Evolutionary conservation across 768 basidiomycete species (phyloP), one percentile per base, ranked within the genome.

Genomic region (Collybia sordida): DNA sequence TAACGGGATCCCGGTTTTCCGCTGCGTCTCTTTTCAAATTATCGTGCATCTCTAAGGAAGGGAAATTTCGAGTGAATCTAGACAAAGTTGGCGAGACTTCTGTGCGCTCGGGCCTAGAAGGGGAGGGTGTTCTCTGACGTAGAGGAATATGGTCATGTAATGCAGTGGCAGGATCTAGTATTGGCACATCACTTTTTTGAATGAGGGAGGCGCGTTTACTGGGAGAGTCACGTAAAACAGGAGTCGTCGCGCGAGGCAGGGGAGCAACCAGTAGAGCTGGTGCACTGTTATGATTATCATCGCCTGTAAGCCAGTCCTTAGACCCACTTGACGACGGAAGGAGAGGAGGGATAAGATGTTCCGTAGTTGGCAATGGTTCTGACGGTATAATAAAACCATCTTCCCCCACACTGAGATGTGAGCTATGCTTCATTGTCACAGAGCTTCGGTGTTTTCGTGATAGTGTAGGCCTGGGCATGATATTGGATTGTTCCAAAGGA

Each of bases 271-370:
- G 47, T 19, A 56, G 53, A 23, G 55, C 53, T 6, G 58, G 35
- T 44, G 51, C 45, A 9, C 45, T 49, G 43, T 48, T 38, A 24
- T 64, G 59, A 21, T 74, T 68, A 38, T 78, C 73, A 49, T 82
- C 79, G 7, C 90, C 90, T 15, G 90, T 90, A 27, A 93, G 68
- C 89, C 90, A 90, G 60, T 91, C 88, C 55, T 69, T 73, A 3
- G 51, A 50, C 41, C 43, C 49, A 17, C 6, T 24, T 34, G 45
- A 23, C 41, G 15, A 15, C 44, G 21, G 27, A 25, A 49, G 47
- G 12, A 49, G 36, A 12, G 34, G 47, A 3, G 47, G 21, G 17
- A 21, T 28, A 5, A 37, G 15, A 24, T 45, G 23, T 14, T 52
- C 45, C 1, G 22, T 40, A 4, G 42, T 36, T 18, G 39, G 27